Evolutionary conservation across 495 filamentous ascomycete genomes (phyloP), one percentile per base, ranked within the genome.

Genomic region (Penicillium maclennaniae): DNA sequence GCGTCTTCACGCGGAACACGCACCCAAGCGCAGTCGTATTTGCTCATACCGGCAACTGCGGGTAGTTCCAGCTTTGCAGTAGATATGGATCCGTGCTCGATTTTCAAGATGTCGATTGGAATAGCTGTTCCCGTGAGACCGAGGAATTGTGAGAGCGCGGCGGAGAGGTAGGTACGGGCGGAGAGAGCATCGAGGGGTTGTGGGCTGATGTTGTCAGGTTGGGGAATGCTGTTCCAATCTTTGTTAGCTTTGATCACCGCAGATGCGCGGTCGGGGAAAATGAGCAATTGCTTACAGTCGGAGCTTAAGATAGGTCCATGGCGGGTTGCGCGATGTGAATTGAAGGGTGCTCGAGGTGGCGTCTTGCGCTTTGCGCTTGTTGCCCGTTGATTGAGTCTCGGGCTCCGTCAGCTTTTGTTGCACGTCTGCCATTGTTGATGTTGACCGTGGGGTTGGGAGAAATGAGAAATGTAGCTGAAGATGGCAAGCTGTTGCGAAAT

Each of bases 131-230:
- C 92, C 2, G 82, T 82, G 27, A 87, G 60, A 8, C 92, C 92
- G 17, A 96, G 82, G 70, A 88, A 96, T 61, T 91, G 87, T 8
- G 78, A 79, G 1, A 96, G 73, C 0, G 91, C 87, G 26, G 86
- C 68, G 19, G 81, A 85, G 45, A 93, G 83, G 60, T 89, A 83
- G 1, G 86, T 80, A 36, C 85, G 85, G 28, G 83, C 80, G 43
- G 89, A 92, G 31, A 96, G 77, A 26, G 79, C 74, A 70, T 97
- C 92, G 31, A 92, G 71, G 31, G 78, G 66, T 15, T 64, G 53
- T 26, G 66, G 12, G 36, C 51, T 23, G 43, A 66, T 21, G 44
- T 50, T 54, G 48, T 54, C 58, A 25, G 63, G 71, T 49, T 67
- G 70, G 41, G 59, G 62, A 54, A 78, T 56, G 44, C 70, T 76